Base-by-base conservation (phyloP, 257 asterid species). In the Ophiorrhiza pumila region DNA sequence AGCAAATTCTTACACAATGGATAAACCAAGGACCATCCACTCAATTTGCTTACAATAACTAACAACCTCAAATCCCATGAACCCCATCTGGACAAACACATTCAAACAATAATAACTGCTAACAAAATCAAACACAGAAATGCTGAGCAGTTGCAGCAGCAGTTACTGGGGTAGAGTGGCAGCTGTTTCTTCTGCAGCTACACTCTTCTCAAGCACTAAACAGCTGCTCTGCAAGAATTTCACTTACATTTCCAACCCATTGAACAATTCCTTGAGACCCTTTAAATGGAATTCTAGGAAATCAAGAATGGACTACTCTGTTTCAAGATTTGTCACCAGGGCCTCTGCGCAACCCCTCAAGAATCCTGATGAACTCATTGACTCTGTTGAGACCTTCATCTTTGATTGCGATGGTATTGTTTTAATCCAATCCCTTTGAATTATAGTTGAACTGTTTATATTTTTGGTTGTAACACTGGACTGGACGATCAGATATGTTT, bases 341-440 rank as follows among this genome's bases (percentile, higher is more conserved):
- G 87, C 96, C 69, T 81, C 97, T 39, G 93, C 96, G 5, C 85
- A 86, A 76, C 86, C 90, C 70, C 97, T 95, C 79, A 82, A 83
- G 77, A 85, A 90, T 69, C 90, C 98, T 60, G 97, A 86, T 78
- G 89, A 87, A 73, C 97, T 95, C 61, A 89, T 95, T 69, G 90
- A 90, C 80, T 90, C 95, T 61, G 98, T 92, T 31, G 97, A 92
- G 76, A 95, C 98, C 42, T 95, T 95, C 90, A 92, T 95, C 65
- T 95, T 95, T 71, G 99, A 95, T 78, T 95, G 99, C 52, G 99
- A 95, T 78, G 99, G 99, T 95, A 76, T 76, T 62, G 14, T 45
- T 2, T 74, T 70, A 17, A 27, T 27, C 29, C 56, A 7, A 22
- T 32, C 37, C 2, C 47, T 15, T 23, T 50, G 14, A n/a, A 0